A percentile compares a stretch with the other conserved stretches of the same genome.
These are phyloP conservation scores for Metschnikowia koreensis DNA, from an alignment of 805 yeast genomes.

Conservation along the genomic window DNA sequence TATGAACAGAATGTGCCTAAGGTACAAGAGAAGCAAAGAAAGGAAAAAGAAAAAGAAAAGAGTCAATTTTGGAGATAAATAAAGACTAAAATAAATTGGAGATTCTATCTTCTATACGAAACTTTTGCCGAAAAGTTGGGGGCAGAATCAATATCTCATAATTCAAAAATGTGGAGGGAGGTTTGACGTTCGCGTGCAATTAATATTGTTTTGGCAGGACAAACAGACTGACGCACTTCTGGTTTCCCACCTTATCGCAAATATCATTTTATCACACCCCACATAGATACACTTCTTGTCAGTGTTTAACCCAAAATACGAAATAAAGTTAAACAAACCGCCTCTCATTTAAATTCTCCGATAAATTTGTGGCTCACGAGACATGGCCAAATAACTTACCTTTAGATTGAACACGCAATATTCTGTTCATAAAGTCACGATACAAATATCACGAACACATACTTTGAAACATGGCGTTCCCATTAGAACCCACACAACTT, in stretches of 20 bases:
- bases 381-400: background rate
- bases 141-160: too few relatives aligned
- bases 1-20: too few relatives aligned
- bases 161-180: too few relatives aligned
- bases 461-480: constrained; percentile 16
- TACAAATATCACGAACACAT: background rate
- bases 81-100: too few relatives aligned
- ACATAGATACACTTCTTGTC: background rate
- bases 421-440: background rate
- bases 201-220: background rate
- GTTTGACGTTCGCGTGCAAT: background rate
- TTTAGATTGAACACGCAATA: background rate
- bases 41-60: too few relatives aligned
- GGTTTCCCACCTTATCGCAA: background rate
- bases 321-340: background rate
- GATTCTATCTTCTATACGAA: too few relatives aligned
- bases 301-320: background rate
- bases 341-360: background rate
- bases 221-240: background rate
- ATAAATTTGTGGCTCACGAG: background rate
- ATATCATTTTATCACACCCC: background rate
- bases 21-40: too few relatives aligned
- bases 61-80: too few relatives aligned
- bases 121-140: too few relatives aligned
- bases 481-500: constrained; percentile 19